phyloP scores from a whole-genome alignment of 75 land plant genomes.

The Pinus albicaulis region DNA sequence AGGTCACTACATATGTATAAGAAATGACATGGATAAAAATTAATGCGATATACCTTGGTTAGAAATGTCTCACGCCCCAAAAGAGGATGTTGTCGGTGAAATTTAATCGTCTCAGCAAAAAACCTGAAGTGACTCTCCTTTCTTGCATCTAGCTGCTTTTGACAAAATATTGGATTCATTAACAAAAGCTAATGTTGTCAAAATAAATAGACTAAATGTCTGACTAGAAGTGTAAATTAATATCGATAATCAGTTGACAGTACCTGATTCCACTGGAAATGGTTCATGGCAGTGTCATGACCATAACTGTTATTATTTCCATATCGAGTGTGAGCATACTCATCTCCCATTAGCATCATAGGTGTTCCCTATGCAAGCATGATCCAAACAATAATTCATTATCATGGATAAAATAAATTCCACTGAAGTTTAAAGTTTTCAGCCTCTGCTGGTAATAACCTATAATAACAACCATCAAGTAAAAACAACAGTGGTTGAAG shows the following conservation, averaged over 20 bases:
- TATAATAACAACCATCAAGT: background rate
- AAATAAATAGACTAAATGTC: background rate
- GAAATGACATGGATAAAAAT: background rate
- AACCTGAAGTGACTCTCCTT: constrained; percentile 64
- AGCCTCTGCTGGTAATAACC: background rate
- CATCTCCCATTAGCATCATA: constrained; percentile 99
- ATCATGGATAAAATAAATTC: background rate
- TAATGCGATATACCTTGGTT: constrained; percentile 21
- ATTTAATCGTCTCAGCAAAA: constrained; percentile 69
- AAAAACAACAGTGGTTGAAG: background rate
- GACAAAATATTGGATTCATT: background rate
- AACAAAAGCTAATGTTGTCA: background rate
- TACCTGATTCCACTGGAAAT: constrained; percentile 92
- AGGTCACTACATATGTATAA: background rate
- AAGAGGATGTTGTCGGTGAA: constrained; percentile 57
- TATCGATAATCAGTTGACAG: background rate
- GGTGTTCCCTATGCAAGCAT: constrained; percentile 77
- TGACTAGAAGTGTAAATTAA: background rate
- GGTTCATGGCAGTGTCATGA: constrained; percentile 77
- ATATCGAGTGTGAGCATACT: constrained; percentile 95
- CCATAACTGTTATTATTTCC: constrained; percentile 99
- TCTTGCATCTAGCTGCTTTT: constrained; percentile 56
- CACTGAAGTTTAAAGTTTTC: background rate
- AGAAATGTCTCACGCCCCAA: constrained; percentile 74
- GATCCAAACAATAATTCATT: background rate